A percentile compares a stretch with the other conserved stretches of the same genome.
These are phyloP conservation scores for Metschnikowia anglica DNA, from an alignment of 805 yeast species.

Conservation along the genomic window DNA sequence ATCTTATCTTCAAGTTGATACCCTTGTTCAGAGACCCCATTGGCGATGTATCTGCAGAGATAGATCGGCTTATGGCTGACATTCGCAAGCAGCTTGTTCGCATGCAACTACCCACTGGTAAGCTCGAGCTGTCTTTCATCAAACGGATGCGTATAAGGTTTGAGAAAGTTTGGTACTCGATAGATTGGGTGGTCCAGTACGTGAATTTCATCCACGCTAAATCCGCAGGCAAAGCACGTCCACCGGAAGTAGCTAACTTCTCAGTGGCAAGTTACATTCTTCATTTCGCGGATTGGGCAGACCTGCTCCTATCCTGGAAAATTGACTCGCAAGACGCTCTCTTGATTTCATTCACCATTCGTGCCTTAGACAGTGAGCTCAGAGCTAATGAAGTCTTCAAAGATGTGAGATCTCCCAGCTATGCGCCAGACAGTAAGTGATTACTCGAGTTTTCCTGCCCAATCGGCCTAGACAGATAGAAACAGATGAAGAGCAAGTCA, in stretches of 20 bases:
- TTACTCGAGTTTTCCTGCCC: too few relatives aligned
- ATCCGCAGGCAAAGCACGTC: not conserved
- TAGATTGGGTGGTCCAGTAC: slow-evolving; percentile 12
- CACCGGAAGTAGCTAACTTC: slow-evolving; percentile 1
- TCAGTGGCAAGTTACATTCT: slow-evolving; percentile 7
- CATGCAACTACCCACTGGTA: not conserved
- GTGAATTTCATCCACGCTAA: slow-evolving; percentile 7
- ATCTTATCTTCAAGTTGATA: slow-evolving; percentile 2
- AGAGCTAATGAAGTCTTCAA: slow-evolving; percentile 7
- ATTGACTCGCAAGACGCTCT: slow-evolving; percentile 9
- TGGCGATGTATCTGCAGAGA: slow-evolving; percentile 1
- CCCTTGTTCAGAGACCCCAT: slow-evolving; percentile 12
- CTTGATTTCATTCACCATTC: slow-evolving; percentile 5
- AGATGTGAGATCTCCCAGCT: not conserved
- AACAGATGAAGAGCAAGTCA: too few relatives aligned
- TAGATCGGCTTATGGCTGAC: slow-evolving; percentile 2
- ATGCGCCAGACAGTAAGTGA: too few relatives aligned
- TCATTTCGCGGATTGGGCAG: slow-evolving; percentile 10
- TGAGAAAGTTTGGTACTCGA: slow-evolving; percentile 12
- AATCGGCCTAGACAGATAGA: too few relatives aligned
- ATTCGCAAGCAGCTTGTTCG: slow-evolving; percentile 6
- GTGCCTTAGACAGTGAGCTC: slow-evolving; percentile 7
- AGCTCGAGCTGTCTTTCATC: slow-evolving; percentile 4
- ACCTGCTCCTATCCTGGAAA: slow-evolving; percentile 3
- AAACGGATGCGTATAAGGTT: slow-evolving; percentile 9